Base-by-base conservation (phyloP, 805 yeast genomes). In the Yarrowia deformans region DNA sequence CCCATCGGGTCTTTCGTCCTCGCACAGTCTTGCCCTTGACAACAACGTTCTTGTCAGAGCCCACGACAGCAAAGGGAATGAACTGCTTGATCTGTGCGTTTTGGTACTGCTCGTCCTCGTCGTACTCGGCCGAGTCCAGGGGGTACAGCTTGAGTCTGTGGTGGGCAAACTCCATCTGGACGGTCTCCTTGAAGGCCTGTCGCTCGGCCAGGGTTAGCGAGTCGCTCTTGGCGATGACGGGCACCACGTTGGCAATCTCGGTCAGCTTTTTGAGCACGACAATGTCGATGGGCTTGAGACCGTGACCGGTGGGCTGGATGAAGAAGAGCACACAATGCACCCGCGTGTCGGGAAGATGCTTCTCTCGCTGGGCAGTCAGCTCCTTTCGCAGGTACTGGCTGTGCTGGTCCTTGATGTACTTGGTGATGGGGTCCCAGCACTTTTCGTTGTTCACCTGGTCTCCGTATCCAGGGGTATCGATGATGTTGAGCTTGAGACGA, bases 381-480 rank as follows among this genome's bases (percentile, higher is more conserved):
- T 93, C 98, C 79, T 90, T 91, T 81, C 98, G 89, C 77, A 93
- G 84, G 79, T 90, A 93, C 75, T 88, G 88, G 52, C 96, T 90
- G 79, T 93, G 97, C 81, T 93, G 98, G 80, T 93, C 98, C 81
- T 93, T 93, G 78, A 93, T 91, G 81, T 93, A 93, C 80, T 91
- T 92, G 72, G 93, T 89, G 72, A 93, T 88, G 67, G 97, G 97
- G 75, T 93, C 98, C 97, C 98, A 94, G 80, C 97, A 93, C 80
- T 90, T 90, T 75, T 91, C 96, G 80, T 93, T 93, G 81, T 93
- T 91, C 73, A 95, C 90, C 81, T 91, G 97, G 83, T 95, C 99
- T 48, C 97, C 98, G 82, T 92, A 95, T 16, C 98, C 98, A 23
- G 98, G 98, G 3, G 99, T 95, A 78, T 95, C 99, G 77, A 95